Conservation (phyloP, 1,284 basidiomycete species). For the Boletus nobilissimus region DNA sequence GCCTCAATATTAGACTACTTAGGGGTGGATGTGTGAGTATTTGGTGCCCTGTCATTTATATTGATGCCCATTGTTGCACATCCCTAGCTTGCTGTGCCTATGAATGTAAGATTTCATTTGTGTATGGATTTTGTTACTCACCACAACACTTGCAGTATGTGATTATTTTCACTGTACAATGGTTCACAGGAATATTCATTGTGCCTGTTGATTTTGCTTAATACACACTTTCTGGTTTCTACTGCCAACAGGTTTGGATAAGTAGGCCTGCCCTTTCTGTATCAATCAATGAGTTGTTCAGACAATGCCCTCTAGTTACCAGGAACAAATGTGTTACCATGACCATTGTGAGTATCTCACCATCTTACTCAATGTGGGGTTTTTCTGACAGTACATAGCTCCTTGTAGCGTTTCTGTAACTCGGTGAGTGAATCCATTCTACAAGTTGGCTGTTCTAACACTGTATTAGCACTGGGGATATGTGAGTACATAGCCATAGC, state of each 20-base stretch:
- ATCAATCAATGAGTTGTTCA: no score
- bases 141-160: constrained; percentile 2
- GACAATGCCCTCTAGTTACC: constrained; percentile 15
- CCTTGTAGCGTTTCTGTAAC: constrained; percentile 5
- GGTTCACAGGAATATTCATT: constrained; percentile 1
- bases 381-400: constrained; percentile 1
- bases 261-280: constrained; percentile 13
- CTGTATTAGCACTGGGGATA: constrained; percentile 12
- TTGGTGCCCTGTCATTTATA: not conserved
- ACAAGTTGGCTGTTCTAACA: not conserved
- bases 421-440: not conserved
- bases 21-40: constrained; percentile 27
- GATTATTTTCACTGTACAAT: constrained; percentile 24
- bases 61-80: not conserved
- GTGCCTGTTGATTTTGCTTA: not conserved
- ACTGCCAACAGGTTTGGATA: constrained; percentile 33
- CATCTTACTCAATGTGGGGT: not conserved
- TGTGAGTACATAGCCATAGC: constrained; percentile 14
- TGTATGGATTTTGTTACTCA: not conserved
- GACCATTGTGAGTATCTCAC: constrained; percentile 1
- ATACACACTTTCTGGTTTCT: constrained; percentile 13
- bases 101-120: constrained; percentile 11
- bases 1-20: not conserved
- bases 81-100: not conserved
- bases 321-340: constrained; percentile 1